Conservation (phyloP, 169 alveolate species). For the Plasmodium blacklocki region DNA sequence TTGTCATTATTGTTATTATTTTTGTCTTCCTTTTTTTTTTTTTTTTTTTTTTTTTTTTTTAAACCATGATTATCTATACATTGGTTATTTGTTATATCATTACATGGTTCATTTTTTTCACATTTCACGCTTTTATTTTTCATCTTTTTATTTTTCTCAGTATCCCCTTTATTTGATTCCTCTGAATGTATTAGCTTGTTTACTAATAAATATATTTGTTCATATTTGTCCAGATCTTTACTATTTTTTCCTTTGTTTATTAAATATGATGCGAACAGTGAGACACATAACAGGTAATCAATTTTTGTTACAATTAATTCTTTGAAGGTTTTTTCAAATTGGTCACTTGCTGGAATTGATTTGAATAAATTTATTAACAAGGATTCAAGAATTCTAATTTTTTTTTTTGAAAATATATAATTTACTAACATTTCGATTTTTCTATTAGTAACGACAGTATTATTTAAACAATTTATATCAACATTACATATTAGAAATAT, state of each 20-base stretch:
- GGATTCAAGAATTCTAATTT: slow-evolving; percentile 2
- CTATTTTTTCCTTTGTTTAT: background rate
- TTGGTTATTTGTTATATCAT: background rate
- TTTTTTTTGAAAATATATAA: slow-evolving; percentile 29
- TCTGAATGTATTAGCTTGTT: background rate
- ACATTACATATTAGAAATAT: slow-evolving; percentile 14
- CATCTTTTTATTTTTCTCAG: background rate
- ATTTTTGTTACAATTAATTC: slow-evolving; percentile 11
- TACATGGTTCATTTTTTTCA: background rate
- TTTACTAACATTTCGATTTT: slow-evolving; percentile 25
- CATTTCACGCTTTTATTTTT: background rate
- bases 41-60: background rate
- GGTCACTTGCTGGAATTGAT: background rate
- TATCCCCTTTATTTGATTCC: background rate
- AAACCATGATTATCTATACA: background rate
- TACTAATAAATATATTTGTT: background rate
- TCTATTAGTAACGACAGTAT: slow-evolving; percentile 18
- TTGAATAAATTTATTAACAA: background rate
- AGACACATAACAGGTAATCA: slow-evolving; percentile 32
- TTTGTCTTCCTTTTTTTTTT: background rate
- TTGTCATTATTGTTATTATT: too few relatives aligned
- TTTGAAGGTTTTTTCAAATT: background rate
- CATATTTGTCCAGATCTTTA: slow-evolving; percentile 3
- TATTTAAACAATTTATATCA: slow-evolving; percentile 20
- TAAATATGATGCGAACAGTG: background rate